These are phyloP conservation scores for Fusarium tuaranense DNA, from an alignment of 2,329 filamentous ascomycete species.

Conservation along the genomic window DNA sequence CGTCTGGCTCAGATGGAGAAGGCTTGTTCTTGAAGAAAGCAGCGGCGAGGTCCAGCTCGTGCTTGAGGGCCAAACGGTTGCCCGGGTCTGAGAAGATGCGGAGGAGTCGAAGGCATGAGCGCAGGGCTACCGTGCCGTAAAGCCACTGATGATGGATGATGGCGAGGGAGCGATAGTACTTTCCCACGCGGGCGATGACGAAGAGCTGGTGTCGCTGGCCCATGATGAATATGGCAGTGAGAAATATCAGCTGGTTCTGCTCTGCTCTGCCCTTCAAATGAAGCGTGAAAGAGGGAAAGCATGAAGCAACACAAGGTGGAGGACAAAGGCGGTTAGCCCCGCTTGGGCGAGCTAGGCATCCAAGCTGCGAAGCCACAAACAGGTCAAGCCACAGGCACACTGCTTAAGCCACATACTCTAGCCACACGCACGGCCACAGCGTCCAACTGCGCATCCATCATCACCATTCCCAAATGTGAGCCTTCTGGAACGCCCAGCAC, in stretches of 20 bases:
- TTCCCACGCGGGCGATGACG: slow-evolving; percentile 26
- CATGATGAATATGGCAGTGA: slow-evolving; percentile 3
- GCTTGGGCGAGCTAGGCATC: neutral
- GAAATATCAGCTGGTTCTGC: neutral
- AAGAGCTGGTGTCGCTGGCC: slow-evolving; percentile 29
- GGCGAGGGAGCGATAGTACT: slow-evolving; percentile 21
- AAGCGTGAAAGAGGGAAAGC: neutral
- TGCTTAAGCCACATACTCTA: neutral
- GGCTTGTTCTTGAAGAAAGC: neutral
- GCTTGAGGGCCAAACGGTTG: slow-evolving; percentile 13
- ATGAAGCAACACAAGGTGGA: neutral
- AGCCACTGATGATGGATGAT: slow-evolving; percentile 27
- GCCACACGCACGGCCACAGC: neutral
- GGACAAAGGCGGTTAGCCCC: neutral
- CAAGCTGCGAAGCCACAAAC: neutral
- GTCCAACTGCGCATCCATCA: neutral
- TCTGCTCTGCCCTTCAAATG: neutral
- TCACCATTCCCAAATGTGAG: neutral
- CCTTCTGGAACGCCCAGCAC: neutral
- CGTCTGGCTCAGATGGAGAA: neutral
- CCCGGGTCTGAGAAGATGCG: slow-evolving; percentile 18
- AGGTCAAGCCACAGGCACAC: neutral
- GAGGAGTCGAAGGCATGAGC: slow-evolving; percentile 14
- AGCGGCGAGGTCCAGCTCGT: slow-evolving; percentile 13
- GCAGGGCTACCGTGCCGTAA: slow-evolving; percentile 20